These are phyloP conservation scores for Ustilago vetiveriae DNA, from an alignment of 1,284 basidiomycete genomes.

Conservation along the genomic window DNA sequence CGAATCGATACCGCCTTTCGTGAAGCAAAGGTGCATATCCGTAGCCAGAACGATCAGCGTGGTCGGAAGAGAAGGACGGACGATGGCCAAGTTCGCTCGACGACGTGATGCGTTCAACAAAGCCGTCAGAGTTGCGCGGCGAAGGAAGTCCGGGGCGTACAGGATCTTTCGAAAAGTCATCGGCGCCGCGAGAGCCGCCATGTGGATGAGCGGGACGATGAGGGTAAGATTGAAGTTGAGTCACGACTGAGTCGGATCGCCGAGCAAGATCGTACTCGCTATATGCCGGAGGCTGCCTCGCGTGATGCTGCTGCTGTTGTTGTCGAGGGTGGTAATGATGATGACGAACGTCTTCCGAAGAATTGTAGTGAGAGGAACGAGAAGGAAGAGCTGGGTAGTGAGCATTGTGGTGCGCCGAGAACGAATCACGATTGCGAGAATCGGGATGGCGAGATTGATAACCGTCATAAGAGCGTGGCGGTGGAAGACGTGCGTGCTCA, in stretches of 20 bases:
- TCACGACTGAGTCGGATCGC: neutral
- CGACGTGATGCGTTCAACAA: conserved; percentile 4
- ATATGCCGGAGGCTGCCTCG: neutral
- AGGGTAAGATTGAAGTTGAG: conserved; percentile 4
- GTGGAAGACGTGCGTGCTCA: neutral
- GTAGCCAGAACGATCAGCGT: conserved; percentile 1
- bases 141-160: conserved; percentile 9
- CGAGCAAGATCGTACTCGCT: neutral
- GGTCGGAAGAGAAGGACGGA: conserved; percentile 1
- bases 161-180: neutral
- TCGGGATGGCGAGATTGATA: neutral
- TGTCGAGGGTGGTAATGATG: conserved; percentile 1
- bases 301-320: neutral
- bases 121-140: neutral
- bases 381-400: conserved; percentile 4
- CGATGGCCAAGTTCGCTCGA: conserved; percentile 3
- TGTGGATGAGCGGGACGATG: neutral
- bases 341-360: neutral
- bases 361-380: neutral
- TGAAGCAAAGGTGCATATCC: neutral
- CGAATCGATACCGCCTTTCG: neutral
- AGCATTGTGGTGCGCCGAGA: conserved; percentile 8
- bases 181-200: conserved; percentile 4
- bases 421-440: conserved; percentile 1
- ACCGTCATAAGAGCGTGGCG: conserved; percentile 4